Base-by-base conservation (phyloP, 768 basidiomycete species). In the Pseudohyphozyma bogoriensis region DNA sequence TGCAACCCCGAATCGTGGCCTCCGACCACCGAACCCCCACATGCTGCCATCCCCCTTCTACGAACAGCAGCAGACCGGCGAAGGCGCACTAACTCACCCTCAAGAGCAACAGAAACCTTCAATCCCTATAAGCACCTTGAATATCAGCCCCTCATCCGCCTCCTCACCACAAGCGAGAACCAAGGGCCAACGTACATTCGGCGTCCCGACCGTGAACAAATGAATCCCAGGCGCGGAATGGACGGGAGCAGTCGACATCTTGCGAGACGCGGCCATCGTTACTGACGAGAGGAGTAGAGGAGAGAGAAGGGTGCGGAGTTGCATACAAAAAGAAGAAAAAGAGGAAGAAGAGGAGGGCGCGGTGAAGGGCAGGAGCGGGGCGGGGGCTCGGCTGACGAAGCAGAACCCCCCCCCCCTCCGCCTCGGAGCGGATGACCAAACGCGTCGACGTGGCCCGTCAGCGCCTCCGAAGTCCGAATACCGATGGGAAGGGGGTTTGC, bases 71-170 rank as follows among this genome's bases (percentile, higher is more conserved):
- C 4, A 13, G 40, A 22, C 15, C 7, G 5, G 8, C 3, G 4
- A 7, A 0, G 12, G 8, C 11, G 40, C 1, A 10, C 16, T 5
- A 12, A 33, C 56, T 36, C 15, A 60, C 59, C 54, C 44, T 59
- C 58, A n/a, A 64, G 58, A 1, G 62, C 62, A 36, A 63, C 39
- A 16, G 59, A 59, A 45, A 59, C 62, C 62, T 63, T 59, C 26
- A 63, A 50, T 1, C 58, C n/a, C n/a, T n/a, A n/a, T n/a, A n/a
- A n/a, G n/a, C n/a, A n/a, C 62, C 13, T 59, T 64, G 31, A 58
- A 58, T 0, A 58, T 64, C 44, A 39, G 16, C 22, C 53, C 51
- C 31, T 50, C 42, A 67, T 42, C 13, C 62, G 9, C 54, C 67
- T 35, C 13, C 61, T 11, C 54, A 66, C 57, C 13, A 63, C 65